These are phyloP conservation scores for Amaranthus tricolor DNA, from an alignment of 179 eudicot genomes.

Conservation along the genomic window DNA sequence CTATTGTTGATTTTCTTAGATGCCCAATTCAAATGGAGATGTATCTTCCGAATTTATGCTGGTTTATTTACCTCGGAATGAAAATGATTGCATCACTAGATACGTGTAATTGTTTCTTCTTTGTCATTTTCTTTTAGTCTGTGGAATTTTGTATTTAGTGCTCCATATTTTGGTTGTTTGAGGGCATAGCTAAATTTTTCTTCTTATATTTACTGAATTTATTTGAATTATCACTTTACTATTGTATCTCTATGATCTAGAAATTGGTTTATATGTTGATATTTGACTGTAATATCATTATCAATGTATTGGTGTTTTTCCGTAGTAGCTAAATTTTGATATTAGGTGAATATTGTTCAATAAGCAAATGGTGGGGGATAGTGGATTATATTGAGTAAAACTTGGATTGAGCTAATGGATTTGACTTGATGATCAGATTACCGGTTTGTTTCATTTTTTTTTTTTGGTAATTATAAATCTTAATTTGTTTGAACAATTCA, in stretches of 20 bases:
- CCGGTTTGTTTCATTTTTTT: too few species aligned
- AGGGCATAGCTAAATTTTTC: background rate
- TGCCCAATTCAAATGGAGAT: slow-evolving; percentile 38
- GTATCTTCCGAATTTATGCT: slow-evolving; percentile 46
- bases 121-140: background rate
- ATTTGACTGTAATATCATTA: background rate
- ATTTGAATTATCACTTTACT: background rate
- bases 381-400: too few species aligned
- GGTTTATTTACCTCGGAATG: slow-evolving; percentile 44
- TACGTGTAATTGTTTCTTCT: slow-evolving; percentile 49
- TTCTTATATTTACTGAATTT: background rate
- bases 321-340: background rate
- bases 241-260: too few species aligned
- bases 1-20: slow-evolving; percentile 29
- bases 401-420: too few species aligned
- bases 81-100: slow-evolving; percentile 48
- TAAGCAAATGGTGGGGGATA: too few species aligned
- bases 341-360: background rate
- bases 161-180: background rate
- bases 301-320: background rate
- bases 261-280: background rate
- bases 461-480: too few species aligned
- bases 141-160: background rate
- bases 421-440: too few species aligned
- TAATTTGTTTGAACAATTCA: too few species aligned